phyloP scores from a whole-genome alignment of 1,284 basidiomycete genomes.

The Spongispora temasekensis region DNA sequence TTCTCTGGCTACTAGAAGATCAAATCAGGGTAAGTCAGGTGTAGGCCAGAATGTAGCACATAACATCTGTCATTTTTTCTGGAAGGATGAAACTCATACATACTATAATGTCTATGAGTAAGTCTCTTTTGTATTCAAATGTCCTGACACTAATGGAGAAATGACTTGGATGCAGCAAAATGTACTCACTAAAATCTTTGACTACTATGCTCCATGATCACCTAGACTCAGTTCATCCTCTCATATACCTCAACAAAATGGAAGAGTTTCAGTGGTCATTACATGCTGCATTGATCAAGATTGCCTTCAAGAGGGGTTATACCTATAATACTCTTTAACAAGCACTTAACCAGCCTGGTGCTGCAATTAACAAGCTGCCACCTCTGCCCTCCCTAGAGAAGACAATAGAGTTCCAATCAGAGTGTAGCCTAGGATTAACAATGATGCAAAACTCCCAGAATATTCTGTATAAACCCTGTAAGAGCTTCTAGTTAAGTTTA shows the following conservation, averaged over 20 bases:
- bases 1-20: not conserved
- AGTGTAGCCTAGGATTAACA: not conserved
- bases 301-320: too few relatives aligned
- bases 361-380: not conserved
- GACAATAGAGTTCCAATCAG: not conserved
- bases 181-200: too few relatives aligned
- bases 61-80: too few relatives aligned
- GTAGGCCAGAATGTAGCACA: not conserved
- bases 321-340: not conserved
- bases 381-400: not conserved
- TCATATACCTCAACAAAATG: not conserved
- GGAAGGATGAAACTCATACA: too few relatives aligned
- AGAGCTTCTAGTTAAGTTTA: not conserved
- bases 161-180: too few relatives aligned
- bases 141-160: not conserved
- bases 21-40: not conserved
- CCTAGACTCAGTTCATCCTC: not conserved
- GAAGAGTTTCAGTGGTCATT: not conserved
- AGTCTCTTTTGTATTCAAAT: not conserved
- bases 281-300: not conserved
- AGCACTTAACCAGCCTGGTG: not conserved
- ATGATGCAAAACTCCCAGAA: not conserved
- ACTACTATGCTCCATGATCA: too few relatives aligned
- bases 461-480: not conserved
- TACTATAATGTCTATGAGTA: too few relatives aligned